Conservation (phyloP, 441 rosid species). For the Pelargonium cotyledonis region DNA sequence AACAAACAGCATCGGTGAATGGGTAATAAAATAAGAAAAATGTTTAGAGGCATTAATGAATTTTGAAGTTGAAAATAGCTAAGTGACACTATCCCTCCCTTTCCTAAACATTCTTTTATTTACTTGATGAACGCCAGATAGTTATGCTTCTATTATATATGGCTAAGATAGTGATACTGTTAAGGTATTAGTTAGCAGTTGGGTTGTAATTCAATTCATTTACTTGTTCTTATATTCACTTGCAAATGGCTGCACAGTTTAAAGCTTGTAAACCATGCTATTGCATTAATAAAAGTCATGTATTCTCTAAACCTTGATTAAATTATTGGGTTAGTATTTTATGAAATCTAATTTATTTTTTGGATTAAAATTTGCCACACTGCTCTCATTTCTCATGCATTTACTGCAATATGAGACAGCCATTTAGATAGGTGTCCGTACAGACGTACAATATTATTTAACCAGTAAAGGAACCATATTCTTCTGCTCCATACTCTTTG, state of each 20-base stretch:
- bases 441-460: neutral
- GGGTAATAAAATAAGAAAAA: conserved; percentile 21
- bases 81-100: neutral
- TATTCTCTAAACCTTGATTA: neutral
- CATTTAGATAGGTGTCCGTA: neutral
- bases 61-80: conserved; percentile 13
- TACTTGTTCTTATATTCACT: neutral
- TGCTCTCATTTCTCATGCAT: neutral
- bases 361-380: neutral
- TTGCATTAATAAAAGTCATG: conserved; percentile 4
- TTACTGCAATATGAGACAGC: neutral
- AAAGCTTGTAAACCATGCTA: conserved; percentile 6
- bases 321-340: neutral
- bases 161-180: conserved; percentile 12
- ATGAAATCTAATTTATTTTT: neutral
- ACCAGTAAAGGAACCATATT: neutral
- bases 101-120: conserved; percentile 6
- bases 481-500: neutral
- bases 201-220: neutral
- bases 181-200: conserved; percentile 3
- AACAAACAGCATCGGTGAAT: conserved; percentile 17
- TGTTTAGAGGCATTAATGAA: conserved; percentile 19
- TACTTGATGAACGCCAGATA: conserved; percentile 7
- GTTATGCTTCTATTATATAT: conserved; percentile 2
- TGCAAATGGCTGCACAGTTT: neutral